Evolutionary conservation across 805 yeast species (phyloP).

Genomic region (Zygosaccharomyces siamensis): DNA sequence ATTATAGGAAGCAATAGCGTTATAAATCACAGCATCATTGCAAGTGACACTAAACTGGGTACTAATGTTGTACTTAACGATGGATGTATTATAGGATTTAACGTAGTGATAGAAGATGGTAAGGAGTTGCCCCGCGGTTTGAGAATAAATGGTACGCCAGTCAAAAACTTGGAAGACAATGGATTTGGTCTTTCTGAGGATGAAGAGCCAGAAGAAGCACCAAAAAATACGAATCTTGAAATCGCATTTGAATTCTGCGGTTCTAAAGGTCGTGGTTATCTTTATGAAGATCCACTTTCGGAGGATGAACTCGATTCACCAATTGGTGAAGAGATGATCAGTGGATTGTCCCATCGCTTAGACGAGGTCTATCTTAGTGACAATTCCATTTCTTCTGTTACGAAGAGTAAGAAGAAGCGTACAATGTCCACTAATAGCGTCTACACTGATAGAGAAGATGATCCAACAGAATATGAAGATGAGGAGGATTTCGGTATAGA

Average conservation of each 20-base stretch:
- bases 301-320: constrained; percentile 31
- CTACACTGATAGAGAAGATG: constrained; percentile 43
- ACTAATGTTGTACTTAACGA: constrained; percentile 48
- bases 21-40: constrained; percentile 65
- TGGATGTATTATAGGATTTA: constrained; percentile 78
- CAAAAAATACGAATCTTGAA: constrained; percentile 8
- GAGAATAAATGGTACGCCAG: constrained; percentile 48
- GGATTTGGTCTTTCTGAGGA: constrained; percentile 32
- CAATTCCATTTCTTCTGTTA: constrained; percentile 51
- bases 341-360: constrained; percentile 42
- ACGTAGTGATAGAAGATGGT: constrained; percentile 58
- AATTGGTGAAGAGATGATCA: constrained; percentile 26
- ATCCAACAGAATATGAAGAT: constrained; percentile 41
- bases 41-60: constrained; percentile 55
- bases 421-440: constrained; percentile 39
- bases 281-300: constrained; percentile 36
- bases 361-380: constrained; percentile 50
- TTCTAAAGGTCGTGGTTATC: constrained; percentile 35
- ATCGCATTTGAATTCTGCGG: constrained; percentile 34
- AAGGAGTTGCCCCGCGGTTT: constrained; percentile 46
- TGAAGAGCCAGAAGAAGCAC: constrained; percentile 23
- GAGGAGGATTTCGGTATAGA: constrained; percentile 81
- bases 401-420: constrained; percentile 43
- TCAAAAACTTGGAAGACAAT: constrained; percentile 32
- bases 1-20: constrained; percentile 59